Base-by-base conservation (phyloP, 805 yeast species). In the Candida quercuum region DNA sequence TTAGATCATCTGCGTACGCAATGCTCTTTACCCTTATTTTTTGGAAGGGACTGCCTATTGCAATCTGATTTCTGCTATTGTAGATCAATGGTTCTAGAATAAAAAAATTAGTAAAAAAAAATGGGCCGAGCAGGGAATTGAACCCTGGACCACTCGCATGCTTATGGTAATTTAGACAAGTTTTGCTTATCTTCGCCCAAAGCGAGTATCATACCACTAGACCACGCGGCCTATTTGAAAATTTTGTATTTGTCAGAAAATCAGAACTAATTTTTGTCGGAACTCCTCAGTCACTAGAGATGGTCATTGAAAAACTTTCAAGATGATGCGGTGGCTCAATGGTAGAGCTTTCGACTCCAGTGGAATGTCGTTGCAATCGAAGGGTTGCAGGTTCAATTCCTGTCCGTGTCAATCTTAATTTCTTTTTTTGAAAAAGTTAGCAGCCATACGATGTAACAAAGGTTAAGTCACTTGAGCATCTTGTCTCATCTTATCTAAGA, bases 301-400 rank as follows among this genome's bases (percentile, higher is more conserved):
- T n/a, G n/a, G n/a, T n/a, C n/a, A n/a, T n/a, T n/a, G n/a, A n/a
- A 20, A 28, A 37, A 30, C 17, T 33, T 47, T 26, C 46, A 54
- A 54, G 56, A 51, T 64, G 78, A 74, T 70, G 80, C 79, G 76
- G 79, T 75, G 81, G 81, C 81, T 76, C 81, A 76, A 76, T 76
- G 81, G 81, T 76, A 76, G 81, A 76, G 81, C 81, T 74, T 76
- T 76, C 77, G 81, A 76, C 78, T 76, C 81, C 81, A 76, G 74
- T 57, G 64, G 66, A 56, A 53, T 38, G 37, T 40, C 46, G 51
- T 56, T 66, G 74, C 63, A 61, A 77, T 76, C 86, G 78, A 76
- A 78, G 76, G 86, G 86, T 74, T 78, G 86, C 85, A 78, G 84
- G 86, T 78, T 78, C 86, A 74, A 78, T 76, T 78, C 86, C 84